A percentile compares a stretch with the other conserved stretches of the same genome.
Conservation (phyloP, 2,329 filamentous ascomycete species). For the Hymenotorrendiella dingleyae region DNA sequence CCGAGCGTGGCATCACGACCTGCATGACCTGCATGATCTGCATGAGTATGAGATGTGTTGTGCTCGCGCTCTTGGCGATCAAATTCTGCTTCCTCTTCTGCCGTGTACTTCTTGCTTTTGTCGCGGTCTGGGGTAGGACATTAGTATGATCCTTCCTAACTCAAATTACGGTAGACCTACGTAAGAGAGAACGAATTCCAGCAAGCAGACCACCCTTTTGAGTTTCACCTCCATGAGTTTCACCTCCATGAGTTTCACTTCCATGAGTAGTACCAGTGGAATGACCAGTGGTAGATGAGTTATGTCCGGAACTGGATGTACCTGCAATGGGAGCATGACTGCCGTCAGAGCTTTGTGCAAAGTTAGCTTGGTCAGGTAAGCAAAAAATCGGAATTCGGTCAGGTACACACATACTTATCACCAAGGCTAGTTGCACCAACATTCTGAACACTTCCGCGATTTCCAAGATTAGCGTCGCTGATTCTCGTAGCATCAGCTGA, state of each 20-base stretch:
- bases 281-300: too few species aligned
- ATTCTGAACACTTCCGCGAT: slow-evolving; percentile 11
- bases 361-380: too few species aligned
- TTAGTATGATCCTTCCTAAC: too few species aligned
- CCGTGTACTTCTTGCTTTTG: slow-evolving; percentile 24
- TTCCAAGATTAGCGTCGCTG: not conserved
- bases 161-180: slow-evolving; percentile 19
- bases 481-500: slow-evolving; percentile 5
- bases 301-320: too few species aligned
- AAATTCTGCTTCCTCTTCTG: slow-evolving; percentile 24
- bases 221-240: slow-evolving; percentile 11
- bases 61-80: slow-evolving; percentile 23
- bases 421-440: too few species aligned
- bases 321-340: too few species aligned
- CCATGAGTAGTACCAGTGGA: too few species aligned
- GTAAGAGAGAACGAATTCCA: slow-evolving; percentile 22
- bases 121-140: slow-evolving; percentile 18
- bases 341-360: too few species aligned
- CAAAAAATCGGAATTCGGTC: too few species aligned
- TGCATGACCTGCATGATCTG: slow-evolving; percentile 16
- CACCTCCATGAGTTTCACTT: slow-evolving; percentile 1
- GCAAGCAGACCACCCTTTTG: slow-evolving; percentile 16
- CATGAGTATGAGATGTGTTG: slow-evolving; percentile 14
- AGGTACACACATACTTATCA: too few species aligned
- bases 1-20: slow-evolving; percentile 20